These are phyloP conservation scores for Xylaria sp. DNA, from an alignment of 2,329 filamentous ascomycete species.

Conservation along the genomic window DNA sequence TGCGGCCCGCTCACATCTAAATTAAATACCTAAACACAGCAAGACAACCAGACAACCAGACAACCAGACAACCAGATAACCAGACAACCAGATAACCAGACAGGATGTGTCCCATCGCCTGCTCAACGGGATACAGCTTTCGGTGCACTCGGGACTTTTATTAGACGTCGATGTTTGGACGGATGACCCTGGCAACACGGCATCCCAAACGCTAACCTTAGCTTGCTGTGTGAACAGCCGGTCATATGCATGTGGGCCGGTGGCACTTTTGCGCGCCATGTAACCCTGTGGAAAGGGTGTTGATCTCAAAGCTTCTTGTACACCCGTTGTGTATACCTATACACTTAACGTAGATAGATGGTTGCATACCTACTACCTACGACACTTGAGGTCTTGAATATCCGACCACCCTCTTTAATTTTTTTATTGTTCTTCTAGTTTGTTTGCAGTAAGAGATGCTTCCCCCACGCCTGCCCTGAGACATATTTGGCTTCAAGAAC, in stretches of 20 bases:
- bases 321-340: neutral
- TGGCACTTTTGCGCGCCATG: constrained; percentile 38
- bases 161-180: constrained; percentile 12
- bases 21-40: no score
- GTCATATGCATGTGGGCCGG: constrained; percentile 38
- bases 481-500: constrained; percentile 11
- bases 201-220: constrained; percentile 17
- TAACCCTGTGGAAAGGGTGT: constrained; percentile 35
- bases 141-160: constrained; percentile 32
- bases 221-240: constrained; percentile 23
- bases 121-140: constrained; percentile 28
- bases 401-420: constrained; percentile 29
- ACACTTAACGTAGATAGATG: neutral
- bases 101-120: constrained; percentile 12
- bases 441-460: constrained; percentile 12
- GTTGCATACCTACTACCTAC: constrained; percentile 2
- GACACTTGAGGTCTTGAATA: constrained; percentile 20
- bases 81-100: no score
- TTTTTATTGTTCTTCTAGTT: neutral
- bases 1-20: neutral
- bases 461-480: constrained; percentile 17
- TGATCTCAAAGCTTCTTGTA: constrained; percentile 30
- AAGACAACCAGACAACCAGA: no score
- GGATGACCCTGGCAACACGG: constrained; percentile 29
- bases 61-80: no score